phyloP scores from a whole-genome alignment of 345 rosid species.

The Rhizophora mangle region DNA sequence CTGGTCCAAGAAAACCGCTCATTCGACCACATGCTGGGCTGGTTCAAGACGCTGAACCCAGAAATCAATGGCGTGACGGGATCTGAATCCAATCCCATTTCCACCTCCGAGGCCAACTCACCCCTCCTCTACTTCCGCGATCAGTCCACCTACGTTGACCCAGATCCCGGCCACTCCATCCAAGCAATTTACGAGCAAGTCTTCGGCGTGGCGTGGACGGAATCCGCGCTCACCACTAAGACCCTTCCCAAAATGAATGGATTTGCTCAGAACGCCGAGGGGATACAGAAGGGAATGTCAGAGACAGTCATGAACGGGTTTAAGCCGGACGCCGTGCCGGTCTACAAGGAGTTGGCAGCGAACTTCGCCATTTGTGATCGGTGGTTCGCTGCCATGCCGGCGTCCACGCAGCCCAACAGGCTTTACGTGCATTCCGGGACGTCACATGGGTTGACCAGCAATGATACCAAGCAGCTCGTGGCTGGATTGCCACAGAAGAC shows the following conservation, averaged over 20 bases:
- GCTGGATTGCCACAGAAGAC: constrained; percentile 67
- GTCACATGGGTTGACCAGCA: constrained; percentile 56
- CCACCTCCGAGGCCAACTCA: constrained; percentile 50
- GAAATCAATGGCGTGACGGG: constrained; percentile 75
- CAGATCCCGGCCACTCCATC: constrained; percentile 82
- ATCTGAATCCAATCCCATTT: constrained; percentile 61
- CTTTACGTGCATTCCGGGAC: constrained; percentile 57
- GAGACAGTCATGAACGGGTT: constrained; percentile 55
- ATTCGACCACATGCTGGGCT: constrained; percentile 85
- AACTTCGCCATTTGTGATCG: constrained; percentile 43
- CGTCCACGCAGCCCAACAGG: constrained; percentile 62
- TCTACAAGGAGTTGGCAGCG: constrained; percentile 33
- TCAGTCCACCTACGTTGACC: constrained; percentile 61
- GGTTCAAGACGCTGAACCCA: constrained; percentile 72
- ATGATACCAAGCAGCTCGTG: constrained; percentile 34
- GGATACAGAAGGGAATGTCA: constrained; percentile 43
- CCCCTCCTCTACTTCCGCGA: constrained; percentile 38
- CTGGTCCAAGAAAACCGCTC: constrained; percentile 91
- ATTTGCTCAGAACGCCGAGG: constrained; percentile 61
- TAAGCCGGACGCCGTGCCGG: constrained; percentile 37
- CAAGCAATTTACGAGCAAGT: constrained; percentile 89
- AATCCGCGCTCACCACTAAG: constrained; percentile 10
- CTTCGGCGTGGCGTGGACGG: constrained; percentile 66
- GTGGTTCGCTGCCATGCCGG: constrained; percentile 64
- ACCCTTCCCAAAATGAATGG: constrained; percentile 51